Evolutionary conservation across 495 filamentous ascomycete genomes (phyloP).

Genomic region (Trichoderma erinaceum): DNA sequence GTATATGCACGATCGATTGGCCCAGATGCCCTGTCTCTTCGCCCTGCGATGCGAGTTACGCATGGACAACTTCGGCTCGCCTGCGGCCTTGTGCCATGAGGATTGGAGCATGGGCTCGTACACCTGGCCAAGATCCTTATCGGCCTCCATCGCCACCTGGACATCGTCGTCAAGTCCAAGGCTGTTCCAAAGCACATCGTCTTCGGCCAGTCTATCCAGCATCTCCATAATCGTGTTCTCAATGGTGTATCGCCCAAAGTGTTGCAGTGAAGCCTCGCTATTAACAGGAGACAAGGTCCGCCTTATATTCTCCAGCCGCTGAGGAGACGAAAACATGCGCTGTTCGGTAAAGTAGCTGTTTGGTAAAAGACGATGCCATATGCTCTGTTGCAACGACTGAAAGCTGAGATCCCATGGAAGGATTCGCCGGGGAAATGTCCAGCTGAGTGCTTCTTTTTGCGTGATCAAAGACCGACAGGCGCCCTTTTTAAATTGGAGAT

Average conservation of each 20-base stretch:
- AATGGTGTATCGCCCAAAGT: slow-evolving; percentile 27
- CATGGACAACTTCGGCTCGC: background rate
- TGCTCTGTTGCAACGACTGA: slow-evolving; percentile 22
- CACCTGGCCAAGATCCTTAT: slow-evolving; percentile 28
- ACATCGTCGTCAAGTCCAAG: slow-evolving; percentile 24
- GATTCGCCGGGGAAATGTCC: slow-evolving; percentile 30
- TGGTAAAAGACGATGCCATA: slow-evolving; percentile 29
- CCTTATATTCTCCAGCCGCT: slow-evolving; percentile 28
- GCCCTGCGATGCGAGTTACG: slow-evolving; percentile 18
- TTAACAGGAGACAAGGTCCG: slow-evolving; percentile 25
- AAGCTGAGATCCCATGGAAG: slow-evolving; percentile 29
- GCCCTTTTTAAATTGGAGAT: background rate
- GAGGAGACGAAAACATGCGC: slow-evolving; percentile 19
- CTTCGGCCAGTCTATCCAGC: slow-evolving; percentile 23
- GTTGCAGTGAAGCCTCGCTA: slow-evolving; percentile 27
- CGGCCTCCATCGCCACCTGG: slow-evolving; percentile 31
- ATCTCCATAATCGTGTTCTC: slow-evolving; percentile 28
- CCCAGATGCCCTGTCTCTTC: slow-evolving; percentile 26
- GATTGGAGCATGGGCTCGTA: slow-evolving; percentile 19
- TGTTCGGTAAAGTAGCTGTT: background rate
- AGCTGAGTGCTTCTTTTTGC: slow-evolving; percentile 28
- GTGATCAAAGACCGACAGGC: slow-evolving; percentile 23
- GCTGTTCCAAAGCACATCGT: slow-evolving; percentile 23
- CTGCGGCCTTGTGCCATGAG: background rate
- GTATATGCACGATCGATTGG: slow-evolving; percentile 43